These are phyloP conservation scores for Leccinellum luteum DNA, from an alignment of 768 basidiomycete species.

Conservation along the genomic window DNA sequence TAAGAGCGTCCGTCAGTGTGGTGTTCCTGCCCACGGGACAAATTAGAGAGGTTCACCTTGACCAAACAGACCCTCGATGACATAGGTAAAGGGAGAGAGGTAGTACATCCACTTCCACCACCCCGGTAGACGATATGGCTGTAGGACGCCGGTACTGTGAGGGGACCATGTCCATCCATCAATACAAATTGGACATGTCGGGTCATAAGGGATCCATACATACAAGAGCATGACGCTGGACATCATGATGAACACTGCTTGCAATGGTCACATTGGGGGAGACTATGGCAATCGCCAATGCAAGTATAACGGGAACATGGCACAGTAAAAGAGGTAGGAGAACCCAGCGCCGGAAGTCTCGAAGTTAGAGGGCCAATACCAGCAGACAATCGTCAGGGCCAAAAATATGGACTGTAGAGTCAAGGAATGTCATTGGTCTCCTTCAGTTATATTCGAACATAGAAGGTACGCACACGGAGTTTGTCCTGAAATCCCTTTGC, in stretches of 20 bases:
- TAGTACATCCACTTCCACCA: slow-evolving; percentile 39
- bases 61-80: slow-evolving; percentile 43
- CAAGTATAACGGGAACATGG: slow-evolving; percentile 45
- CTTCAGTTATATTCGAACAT: accelerated
- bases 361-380: slow-evolving; percentile 49
- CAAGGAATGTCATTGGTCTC: background rate
- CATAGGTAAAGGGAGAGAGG: slow-evolving; percentile 49
- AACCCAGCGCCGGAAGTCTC: slow-evolving; percentile 37
- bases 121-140: slow-evolving; percentile 38
- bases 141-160: slow-evolving; percentile 46
- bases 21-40: too few species aligned
- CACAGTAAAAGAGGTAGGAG: slow-evolving; percentile 36
- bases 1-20: slow-evolving; percentile 8
- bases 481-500: slow-evolving; percentile 41
- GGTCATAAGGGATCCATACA: slow-evolving; percentile 7
- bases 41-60: slow-evolving; percentile 17
- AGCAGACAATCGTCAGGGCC: slow-evolving; percentile 43
- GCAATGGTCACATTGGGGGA: slow-evolving; percentile 42
- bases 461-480: slow-evolving; percentile 35
- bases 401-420: slow-evolving; percentile 47
- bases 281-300: slow-evolving; percentile 41
- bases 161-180: background rate
- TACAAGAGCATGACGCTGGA: slow-evolving; percentile 44
- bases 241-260: slow-evolving; percentile 34
- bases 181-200: background rate